Conservation (phyloP, 164 flowering plant species). For the Magnolia kwangsiensis region DNA sequence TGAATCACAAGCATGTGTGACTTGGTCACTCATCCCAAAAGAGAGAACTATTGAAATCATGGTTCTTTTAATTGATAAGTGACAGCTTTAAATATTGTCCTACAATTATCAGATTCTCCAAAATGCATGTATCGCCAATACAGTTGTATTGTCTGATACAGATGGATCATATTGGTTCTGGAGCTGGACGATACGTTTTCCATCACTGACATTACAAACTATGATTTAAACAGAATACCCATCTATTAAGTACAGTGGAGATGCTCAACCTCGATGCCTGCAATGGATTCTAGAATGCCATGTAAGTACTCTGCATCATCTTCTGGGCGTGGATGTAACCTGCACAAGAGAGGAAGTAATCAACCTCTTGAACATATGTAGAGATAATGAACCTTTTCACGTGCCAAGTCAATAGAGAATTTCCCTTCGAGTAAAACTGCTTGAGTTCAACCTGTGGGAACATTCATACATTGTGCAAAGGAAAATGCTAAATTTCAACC, state of each 20-base stretch:
- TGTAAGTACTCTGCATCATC: constrained; percentile 79
- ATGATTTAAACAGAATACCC: not conserved
- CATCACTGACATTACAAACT: too few species aligned
- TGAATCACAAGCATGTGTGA: constrained; percentile 15
- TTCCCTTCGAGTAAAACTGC: not conserved
- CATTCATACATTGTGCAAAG: too few species aligned
- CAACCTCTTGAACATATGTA: not conserved
- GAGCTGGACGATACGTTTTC: not conserved
- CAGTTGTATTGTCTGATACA: not conserved
- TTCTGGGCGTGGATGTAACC: constrained; percentile 82
- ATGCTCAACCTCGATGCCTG: constrained; percentile 76
- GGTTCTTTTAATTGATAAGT: not conserved
- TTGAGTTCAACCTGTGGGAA: too few species aligned
- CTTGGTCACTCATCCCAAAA: not conserved
- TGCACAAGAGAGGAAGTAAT: constrained; percentile 22
- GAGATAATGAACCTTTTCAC: too few species aligned
- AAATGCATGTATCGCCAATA: not conserved
- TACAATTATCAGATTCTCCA: not conserved
- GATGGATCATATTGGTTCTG: not conserved
- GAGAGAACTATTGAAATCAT: not conserved
- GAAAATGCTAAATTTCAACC: too few species aligned
- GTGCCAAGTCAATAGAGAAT: not conserved
- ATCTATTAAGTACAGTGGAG: not conserved
- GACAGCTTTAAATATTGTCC: not conserved
- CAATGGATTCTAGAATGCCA: constrained; percentile 93